Base-by-base conservation (phyloP, 176 grass and related monocot genomes). In the Coix lacrymajobi region DNA sequence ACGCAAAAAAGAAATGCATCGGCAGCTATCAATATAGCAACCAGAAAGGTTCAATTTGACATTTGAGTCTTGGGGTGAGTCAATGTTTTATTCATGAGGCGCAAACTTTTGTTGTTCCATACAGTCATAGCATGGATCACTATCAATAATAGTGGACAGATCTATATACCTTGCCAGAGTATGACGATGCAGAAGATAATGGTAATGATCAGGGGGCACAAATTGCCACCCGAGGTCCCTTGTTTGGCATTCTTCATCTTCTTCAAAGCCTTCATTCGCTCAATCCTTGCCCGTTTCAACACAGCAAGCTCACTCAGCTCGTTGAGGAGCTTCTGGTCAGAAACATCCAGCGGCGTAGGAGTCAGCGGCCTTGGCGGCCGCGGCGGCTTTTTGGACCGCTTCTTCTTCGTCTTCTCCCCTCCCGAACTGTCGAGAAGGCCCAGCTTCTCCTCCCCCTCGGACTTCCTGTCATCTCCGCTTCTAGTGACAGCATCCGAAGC, bases 171-270 rank as follows among this genome's bases (percentile, higher is more conserved):
- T 92, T 99, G 97, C 97, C 93, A 99, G 24, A 99, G 80, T 68
- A 99, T 96, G 56, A 99, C 91, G 52, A 96, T 57, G 84, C 97
- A 99, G 82, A 99, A 99, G 73, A 99, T 58, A 82, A 94, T 70
- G 28, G 97, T 99, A 61, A 99, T 81, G 86, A 96, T 51, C 79
- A 99, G 73, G 11, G 96, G 87, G 66, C 81, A 92, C 30, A 85
- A 85, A 64, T 90, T 94, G 72, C 87, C 36, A 28, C 33, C 86
- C 5, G 85, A 88, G 3, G 93, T 77, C 46, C 76, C 78, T 34
- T 92, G 89, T 28, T 90, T 99, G 30, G 87, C 70, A 57, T 92
- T 96, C 83, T 96, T 99, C 87, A 89, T 92, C 89, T 91, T 96
- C 67, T 92, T 99, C 78, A 94, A 84, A 62, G 91, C 91, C 79